phyloP scores from a whole-genome alignment of 306 rosid genomes.

The Mucuna pruriens region DNA sequence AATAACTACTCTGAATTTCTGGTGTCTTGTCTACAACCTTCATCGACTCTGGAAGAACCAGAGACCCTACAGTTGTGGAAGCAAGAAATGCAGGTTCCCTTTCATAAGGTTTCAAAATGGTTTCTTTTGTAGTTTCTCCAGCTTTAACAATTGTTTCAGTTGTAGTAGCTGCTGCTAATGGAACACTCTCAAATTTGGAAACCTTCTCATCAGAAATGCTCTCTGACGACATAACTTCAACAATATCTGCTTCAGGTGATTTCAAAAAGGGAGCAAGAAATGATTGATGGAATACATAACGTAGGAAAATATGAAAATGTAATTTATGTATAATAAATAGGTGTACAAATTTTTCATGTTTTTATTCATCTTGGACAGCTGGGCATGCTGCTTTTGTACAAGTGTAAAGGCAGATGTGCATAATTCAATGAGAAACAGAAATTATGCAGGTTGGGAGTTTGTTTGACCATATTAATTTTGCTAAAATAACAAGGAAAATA shows the following conservation, averaged over 20 bases:
- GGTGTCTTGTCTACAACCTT: constrained; percentile 31
- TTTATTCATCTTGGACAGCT: constrained; percentile 3
- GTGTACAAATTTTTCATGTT: neutral
- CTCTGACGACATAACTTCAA: constrained; percentile 12
- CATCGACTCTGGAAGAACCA: neutral
- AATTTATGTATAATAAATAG: neutral
- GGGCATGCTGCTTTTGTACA: neutral
- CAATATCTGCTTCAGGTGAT: constrained; percentile 34
- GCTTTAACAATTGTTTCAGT: constrained; percentile 16
- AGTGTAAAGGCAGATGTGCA: constrained; percentile 1
- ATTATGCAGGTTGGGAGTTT: constrained; percentile 1
- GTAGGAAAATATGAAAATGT: neutral
- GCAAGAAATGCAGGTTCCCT: constrained; percentile 23
- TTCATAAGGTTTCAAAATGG: constrained; percentile 6
- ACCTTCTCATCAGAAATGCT: constrained; percentile 33
- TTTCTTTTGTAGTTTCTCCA: constrained; percentile 30
- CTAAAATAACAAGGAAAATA: neutral
- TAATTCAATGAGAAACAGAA: constrained; percentile 13
- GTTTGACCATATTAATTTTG: neutral
- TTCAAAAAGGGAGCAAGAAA: constrained; percentile 30
- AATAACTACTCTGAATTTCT: constrained; percentile 17
- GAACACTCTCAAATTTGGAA: constrained; percentile 4
- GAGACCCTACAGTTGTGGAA: constrained; percentile 23
- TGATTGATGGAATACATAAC: neutral
- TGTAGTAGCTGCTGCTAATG: constrained; percentile 26